Evolutionary conservation across 2,329 filamentous ascomycete species (phyloP), one percentile per base, ranked within the genome.

Genomic region (Exophiala dermatitidis): DNA sequence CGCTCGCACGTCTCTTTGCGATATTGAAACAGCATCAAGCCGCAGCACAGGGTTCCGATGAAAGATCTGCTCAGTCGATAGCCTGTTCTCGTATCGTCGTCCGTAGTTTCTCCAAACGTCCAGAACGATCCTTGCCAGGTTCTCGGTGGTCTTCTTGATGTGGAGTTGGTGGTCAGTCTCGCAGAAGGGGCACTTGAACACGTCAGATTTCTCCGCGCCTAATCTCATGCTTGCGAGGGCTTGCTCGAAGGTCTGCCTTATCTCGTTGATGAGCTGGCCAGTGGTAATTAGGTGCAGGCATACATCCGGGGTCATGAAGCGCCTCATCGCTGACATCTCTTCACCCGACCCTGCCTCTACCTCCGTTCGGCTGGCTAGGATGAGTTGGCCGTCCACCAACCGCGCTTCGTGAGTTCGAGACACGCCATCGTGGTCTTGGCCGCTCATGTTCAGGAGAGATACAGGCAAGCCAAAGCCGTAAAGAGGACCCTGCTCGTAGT

Each of bases 101-200:
- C 56, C 46, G 34, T 56, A 56, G 45, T 58, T 58, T 49, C 53
- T 53, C 49, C 43, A 56, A 53, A 56, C 43, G 50, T 53, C 47
- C 40, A 55, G 46, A 40, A 55, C 45, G 30, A 58, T 53, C 37
- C n/a, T 58, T 44, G 30, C 31, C 33, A 33, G 46, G 41, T 42
- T 43, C 34, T 30, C 52, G 29, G 29, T 31, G 32, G 2, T 34
- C 26, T 50, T 52, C 34, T 47, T 34, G 46, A 51, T 32, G 26
- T 50, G 42, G 26, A 58, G 6, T 42, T 45, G 31, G 33, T 53
- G 41, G 46, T 56, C 50, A 50, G 46, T 48, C 34, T 53, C 56
- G 50, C 53, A 56, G 53, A 53, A 56, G 28, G 46, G 26, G 46
- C 56, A 58, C 50, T 58, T 58, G 47, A 53, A 55, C 26, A 55